Evolutionary conservation across 768 basidiomycete species (phyloP).

Genomic region (Amanita muscaria): DNA sequence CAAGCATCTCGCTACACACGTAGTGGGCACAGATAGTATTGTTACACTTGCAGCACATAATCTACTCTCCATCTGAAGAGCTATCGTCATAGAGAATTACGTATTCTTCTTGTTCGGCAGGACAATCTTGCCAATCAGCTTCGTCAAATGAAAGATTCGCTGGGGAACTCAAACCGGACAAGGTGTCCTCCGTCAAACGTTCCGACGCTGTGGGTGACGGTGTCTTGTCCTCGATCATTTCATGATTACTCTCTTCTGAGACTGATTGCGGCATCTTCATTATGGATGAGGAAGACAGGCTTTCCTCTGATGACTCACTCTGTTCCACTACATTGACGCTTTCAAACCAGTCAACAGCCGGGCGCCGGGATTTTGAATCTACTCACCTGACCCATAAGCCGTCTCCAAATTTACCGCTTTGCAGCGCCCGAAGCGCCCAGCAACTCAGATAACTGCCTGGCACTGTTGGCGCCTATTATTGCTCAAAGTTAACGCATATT

Average conservation of each 20-base stretch:
- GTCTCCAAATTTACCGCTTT: conserved; percentile 56
- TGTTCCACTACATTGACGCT: conserved; percentile 54
- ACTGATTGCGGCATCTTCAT: conserved; percentile 54
- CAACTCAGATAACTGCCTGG: conserved; percentile 70
- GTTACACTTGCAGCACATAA: conserved; percentile 6
- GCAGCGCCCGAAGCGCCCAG: conserved; percentile 60
- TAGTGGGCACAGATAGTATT: conserved; percentile 22
- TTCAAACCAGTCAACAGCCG: neutral
- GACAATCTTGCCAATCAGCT: conserved; percentile 5
- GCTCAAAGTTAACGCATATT: neutral
- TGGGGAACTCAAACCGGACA: conserved; percentile 10
- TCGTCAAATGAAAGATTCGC: conserved; percentile 17
- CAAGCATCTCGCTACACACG: conserved; percentile 21
- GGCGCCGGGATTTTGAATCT: too few species aligned
- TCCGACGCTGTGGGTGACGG: neutral
- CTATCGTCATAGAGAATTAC: conserved; percentile 66
- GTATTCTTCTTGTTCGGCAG: conserved; percentile 38
- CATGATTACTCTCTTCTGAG: conserved; percentile 13
- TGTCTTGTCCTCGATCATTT: conserved; percentile 9
- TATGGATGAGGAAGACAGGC: conserved; percentile 59
- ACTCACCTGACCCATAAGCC: conserved; percentile 71
- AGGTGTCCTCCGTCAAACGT: conserved; percentile 7
- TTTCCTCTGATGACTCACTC: conserved; percentile 31
- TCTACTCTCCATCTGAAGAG: conserved; percentile 43
- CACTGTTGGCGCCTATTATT: conserved; percentile 54